Percentiles rank a stretch among this genome's conserved stretches.
phyloP scores from a whole-genome alignment of 2,329 filamentous ascomycete genomes.

The Diaporthe sp. region DNA sequence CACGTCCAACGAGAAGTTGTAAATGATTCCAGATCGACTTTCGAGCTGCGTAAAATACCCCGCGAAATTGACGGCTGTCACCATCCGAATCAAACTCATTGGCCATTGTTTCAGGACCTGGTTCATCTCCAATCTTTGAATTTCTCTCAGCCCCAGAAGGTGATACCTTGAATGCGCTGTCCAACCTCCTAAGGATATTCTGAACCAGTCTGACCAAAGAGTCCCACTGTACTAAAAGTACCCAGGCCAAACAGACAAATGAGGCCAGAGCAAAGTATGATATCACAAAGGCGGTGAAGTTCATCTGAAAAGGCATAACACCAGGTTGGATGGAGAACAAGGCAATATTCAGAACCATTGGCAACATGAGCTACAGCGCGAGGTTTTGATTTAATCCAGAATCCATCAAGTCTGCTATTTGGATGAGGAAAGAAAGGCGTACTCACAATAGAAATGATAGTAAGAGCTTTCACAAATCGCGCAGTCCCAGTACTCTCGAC shows the following conservation, averaged over 20 bases:
- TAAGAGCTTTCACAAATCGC: constrained; percentile 6
- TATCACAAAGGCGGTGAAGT: not conserved
- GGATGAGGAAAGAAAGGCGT: not conserved
- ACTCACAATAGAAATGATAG: constrained; percentile 20
- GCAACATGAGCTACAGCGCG: not conserved
- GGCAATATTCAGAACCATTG: not conserved
- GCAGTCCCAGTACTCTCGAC: constrained; percentile 24
- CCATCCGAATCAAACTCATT: no score
- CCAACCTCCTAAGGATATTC: not conserved
- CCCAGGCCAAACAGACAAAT: not conserved
- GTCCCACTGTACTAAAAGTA: not conserved
- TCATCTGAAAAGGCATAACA: constrained; percentile 19
- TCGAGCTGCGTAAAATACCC: no score
- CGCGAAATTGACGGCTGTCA: no score
- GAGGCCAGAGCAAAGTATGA: not conserved
- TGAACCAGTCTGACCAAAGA: not conserved
- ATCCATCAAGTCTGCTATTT: not conserved
- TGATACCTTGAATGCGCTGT: not conserved
- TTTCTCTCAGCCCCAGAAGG: no score
- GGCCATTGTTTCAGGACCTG: fast-evolving
- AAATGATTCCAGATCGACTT: no score
- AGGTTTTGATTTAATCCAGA: not conserved
- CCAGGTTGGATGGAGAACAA: constrained; percentile 10
- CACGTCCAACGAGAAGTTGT: no score
- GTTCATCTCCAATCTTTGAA: not conserved